Evolutionary conservation across 2,329 filamentous ascomycete genomes (phyloP).

Genomic region (Aspergillus amoenus): DNA sequence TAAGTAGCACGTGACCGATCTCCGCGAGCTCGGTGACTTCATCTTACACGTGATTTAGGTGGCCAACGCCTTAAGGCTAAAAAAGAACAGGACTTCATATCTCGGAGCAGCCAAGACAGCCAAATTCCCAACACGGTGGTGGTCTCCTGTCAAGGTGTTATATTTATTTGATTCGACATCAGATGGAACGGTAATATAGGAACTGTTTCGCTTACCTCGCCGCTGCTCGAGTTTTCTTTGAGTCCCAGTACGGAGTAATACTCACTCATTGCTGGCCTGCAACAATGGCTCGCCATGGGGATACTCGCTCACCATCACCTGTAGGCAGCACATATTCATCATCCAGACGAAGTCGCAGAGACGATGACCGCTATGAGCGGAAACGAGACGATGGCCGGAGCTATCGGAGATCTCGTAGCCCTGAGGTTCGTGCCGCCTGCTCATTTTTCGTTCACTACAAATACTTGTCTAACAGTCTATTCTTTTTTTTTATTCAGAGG

Average conservation of each 20-base stretch:
- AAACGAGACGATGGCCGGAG: constrained; percentile 52
- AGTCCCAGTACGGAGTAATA: constrained; percentile 40
- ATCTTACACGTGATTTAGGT: constrained; percentile 13
- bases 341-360: constrained; percentile 62
- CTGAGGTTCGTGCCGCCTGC: constrained; percentile 41
- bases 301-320: constrained; percentile 85
- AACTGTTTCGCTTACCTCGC: constrained; percentile 19
- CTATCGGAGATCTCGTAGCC: constrained; percentile 49
- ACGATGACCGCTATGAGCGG: constrained; percentile 53
- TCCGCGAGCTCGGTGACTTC: not conserved
- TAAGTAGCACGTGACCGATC: constrained; percentile 14
- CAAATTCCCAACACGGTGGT: not conserved
- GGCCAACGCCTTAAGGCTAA: not conserved
- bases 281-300: constrained; percentile 61
- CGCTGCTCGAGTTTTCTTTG: constrained; percentile 29
- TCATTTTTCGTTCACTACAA: not conserved
- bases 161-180: constrained; percentile 5
- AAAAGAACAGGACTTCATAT: not conserved
- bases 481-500: constrained; percentile 44
- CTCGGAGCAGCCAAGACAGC: not conserved
- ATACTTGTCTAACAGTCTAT: constrained; percentile 13
- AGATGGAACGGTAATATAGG: constrained; percentile 26
- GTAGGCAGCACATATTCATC: constrained; percentile 79
- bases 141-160: constrained; percentile 1
- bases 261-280: constrained; percentile 54